Base-by-base conservation (phyloP, 169 alveolate species). In the Plasmodium falciparum region DNA sequence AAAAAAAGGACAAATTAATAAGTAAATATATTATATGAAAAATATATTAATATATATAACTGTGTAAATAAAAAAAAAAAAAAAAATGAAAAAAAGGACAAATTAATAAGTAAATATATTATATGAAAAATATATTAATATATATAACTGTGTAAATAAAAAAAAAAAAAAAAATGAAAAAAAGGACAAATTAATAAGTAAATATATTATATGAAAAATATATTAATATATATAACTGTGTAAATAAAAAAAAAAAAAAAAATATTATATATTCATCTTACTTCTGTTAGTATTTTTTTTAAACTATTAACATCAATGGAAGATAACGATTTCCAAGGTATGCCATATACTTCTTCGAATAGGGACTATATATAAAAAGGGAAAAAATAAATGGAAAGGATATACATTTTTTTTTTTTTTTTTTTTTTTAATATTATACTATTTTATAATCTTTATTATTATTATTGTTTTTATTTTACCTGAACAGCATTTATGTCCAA, bases 401-500 rank as follows among this genome's bases (percentile, higher is more conserved):
- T 49, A 47, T 24, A 7, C 33, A 26, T 22, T 78, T 78, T 52
- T 76, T 47, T 59, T 74, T 78, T 78, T 52, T 76, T 47, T 59
- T 74, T 43, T 50, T 78, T 66, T 49, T 13, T 69, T 63, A 7
- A 49, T 15, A 66, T 83, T 63, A 29, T 22, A 26, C 7, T 61
- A 22, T 17, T 2, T 5, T 69, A 22, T 58, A 49, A 33, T 54
- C 50, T 83, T 12, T 33, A 33, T 33, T 33, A 33, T 33, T 33
- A 33, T 33, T 33, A 33, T 33, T 33, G 43, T 33, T 33, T 33
- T 33, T 33, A 6, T 33, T 73, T 43, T 67, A 92, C 95, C 63
- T 88, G 91, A 47, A 92, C 88, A 1, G 95, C 93, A 62, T 92
- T 91, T 39, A 76, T 88, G 43, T 92, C 95, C 29, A 92, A 83